Base-by-base conservation (phyloP, 768 basidiomycete species). In the Clavaria fumosa region DNA sequence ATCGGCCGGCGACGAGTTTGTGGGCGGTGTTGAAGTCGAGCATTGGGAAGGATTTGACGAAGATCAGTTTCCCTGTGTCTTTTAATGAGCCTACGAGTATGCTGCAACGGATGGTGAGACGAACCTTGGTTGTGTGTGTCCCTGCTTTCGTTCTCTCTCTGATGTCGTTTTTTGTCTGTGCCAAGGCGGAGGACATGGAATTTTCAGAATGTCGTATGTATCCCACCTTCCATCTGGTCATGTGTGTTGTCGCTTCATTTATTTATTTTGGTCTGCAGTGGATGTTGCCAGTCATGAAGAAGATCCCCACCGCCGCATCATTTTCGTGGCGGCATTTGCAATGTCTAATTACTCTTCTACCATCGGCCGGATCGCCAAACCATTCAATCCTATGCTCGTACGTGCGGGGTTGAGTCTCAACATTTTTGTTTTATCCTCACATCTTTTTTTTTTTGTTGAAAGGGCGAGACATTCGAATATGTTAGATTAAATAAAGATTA, bases 311-410 rank as follows among this genome's bases (percentile, higher is more conserved):
- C 72, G 75, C 38, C 73, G 91, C 3, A 73, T 95, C 35, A 90
- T 89, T 2, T 97, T 77, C 49, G 88, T 97, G 11, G 88, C 83
- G 14, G 91, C 89, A 1, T 97, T 97, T 55, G 91, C 90, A 2
- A 95, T 95, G 88, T 85, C 84, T 20, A 96, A 96, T 59, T 97
- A 97, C 57, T 88, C 85, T 1, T 88, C 84, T 17, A 97, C 91
- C 2, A 85, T 93, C 46, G 91, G 93, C 3, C 72, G 91, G 24
- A 95, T 97, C 45, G 91, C 91, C 9, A 95, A 96, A 56, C 91
- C 90, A 1, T 95, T 95, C 59, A 95, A 95, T 55, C 91, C 89
- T 4, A 85, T 93, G 76, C 71, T 95, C 39, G 82, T 85, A 42
- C 36, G 78, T 63, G 4, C n/a, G n/a, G n/a, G n/a, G n/a, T n/a